phyloP scores from a whole-genome alignment of 2,329 filamentous ascomycete genomes.

The Dendrostoma leiphaemia region DNA sequence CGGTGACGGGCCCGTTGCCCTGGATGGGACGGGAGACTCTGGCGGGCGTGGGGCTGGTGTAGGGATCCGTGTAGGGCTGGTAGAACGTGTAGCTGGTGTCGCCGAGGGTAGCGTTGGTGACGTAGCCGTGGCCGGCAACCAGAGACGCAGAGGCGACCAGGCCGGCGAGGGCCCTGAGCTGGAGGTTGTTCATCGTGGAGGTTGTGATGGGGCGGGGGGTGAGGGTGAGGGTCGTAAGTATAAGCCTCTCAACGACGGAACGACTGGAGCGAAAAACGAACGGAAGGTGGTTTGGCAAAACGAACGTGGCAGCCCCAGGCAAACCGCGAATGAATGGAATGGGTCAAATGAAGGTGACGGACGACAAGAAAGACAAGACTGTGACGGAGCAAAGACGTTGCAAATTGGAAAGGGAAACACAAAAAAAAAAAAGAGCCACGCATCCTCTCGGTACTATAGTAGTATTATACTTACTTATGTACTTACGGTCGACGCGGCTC shows the following conservation, averaged over 20 bases:
- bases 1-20: conserved; percentile 57
- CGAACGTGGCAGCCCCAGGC: conserved; percentile 21
- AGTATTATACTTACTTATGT: too few relatives aligned
- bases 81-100: conserved; percentile 16
- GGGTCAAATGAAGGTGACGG: conserved; percentile 12
- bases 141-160: conserved; percentile 15
- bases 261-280: conserved; percentile 8
- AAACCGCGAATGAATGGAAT: conserved; percentile 19
- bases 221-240: too few relatives aligned
- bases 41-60: conserved; percentile 7
- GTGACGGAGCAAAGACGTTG: too few relatives aligned
- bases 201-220: conserved; percentile 5
- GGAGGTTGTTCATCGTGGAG: conserved; percentile 9
- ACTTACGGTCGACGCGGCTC: too few relatives aligned
- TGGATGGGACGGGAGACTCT: conserved; percentile 56
- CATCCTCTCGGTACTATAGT: too few relatives aligned
- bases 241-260: conserved; percentile 6
- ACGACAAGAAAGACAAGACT: neutral
- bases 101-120: conserved; percentile 16
- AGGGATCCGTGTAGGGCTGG: conserved; percentile 15
- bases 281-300: conserved; percentile 14
- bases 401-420: too few relatives aligned
- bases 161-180: conserved; percentile 22
- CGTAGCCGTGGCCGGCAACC: conserved; percentile 18
- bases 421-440: too few relatives aligned